Conservation (phyloP, 306 rosid genomes). For the Quercus engelmannii region DNA sequence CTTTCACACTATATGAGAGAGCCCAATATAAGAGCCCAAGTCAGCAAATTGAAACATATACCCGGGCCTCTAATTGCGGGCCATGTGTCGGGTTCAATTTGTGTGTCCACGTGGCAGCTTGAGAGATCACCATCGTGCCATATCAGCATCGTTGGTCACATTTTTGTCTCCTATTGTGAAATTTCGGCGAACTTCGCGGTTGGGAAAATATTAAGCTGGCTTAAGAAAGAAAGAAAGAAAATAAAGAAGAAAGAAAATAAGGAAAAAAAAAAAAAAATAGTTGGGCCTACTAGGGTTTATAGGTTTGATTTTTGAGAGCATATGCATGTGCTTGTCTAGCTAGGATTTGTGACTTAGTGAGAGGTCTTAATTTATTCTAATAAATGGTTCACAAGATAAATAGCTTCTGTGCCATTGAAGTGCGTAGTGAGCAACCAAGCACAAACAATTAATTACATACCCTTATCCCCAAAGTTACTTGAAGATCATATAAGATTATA, state of each 20-base stretch:
- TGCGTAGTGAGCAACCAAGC: not conserved
- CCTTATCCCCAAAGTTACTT: no score
- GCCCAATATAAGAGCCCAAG: not conserved
- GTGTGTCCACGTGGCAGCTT: not conserved
- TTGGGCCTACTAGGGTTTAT: slow-evolving; percentile 38
- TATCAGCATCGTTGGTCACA: slow-evolving; percentile 24
- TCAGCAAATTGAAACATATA: slow-evolving; percentile 7
- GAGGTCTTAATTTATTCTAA: slow-evolving; percentile 3
- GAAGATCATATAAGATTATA: no score
- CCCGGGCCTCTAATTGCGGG: slow-evolving; percentile 26
- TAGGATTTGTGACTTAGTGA: not conserved
- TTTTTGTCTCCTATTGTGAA: not conserved
- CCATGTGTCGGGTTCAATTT: slow-evolving; percentile 21
- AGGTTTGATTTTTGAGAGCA: slow-evolving; percentile 53
- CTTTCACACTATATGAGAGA: not conserved
- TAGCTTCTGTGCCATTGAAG: not conserved
- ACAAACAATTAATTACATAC: no score
- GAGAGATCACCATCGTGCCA: slow-evolving; percentile 24
- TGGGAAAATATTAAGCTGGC: not conserved
- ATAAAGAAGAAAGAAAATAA: not conserved
- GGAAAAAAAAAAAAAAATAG: not conserved
- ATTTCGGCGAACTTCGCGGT: slow-evolving; percentile 52
- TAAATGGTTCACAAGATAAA: no score
- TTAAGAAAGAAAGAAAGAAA: not conserved
- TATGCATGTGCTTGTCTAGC: slow-evolving; percentile 53